Evolutionary conservation across 2,329 filamentous ascomycete species (phyloP).

Genomic region (Fusarium albidum): DNA sequence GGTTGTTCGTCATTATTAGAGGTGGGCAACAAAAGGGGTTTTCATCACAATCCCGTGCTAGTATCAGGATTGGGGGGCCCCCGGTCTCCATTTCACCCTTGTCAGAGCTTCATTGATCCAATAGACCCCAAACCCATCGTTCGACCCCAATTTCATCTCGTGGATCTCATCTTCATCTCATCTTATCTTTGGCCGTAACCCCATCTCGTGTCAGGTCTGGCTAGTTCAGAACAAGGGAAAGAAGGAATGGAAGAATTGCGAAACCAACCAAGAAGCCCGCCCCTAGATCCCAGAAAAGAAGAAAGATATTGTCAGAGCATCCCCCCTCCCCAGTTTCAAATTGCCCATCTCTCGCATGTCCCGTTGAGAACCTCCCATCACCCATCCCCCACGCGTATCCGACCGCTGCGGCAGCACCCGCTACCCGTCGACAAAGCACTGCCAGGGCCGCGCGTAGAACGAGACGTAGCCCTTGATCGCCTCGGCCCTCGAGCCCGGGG

Average conservation of each 20-base stretch:
- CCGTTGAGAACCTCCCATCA: conserved; percentile 52
- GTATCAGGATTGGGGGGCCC: not conserved
- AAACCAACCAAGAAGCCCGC: not conserved
- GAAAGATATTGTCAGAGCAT: not conserved
- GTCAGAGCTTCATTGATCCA: conserved; percentile 31
- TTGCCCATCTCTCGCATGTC: not conserved
- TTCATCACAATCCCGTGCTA: conserved; percentile 19
- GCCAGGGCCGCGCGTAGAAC: conserved; percentile 69
- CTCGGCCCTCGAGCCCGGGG: conserved; percentile 57
- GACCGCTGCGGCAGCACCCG: conserved; percentile 66
- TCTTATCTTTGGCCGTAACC: conserved; percentile 12
- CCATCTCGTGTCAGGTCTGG: conserved; percentile 17
- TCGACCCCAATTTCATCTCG: conserved; percentile 7
- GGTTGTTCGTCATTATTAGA: conserved; percentile 13
- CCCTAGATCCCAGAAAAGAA: not conserved
- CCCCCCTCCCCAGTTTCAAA: not conserved
- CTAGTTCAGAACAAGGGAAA: not conserved
- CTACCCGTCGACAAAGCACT: conserved; percentile 69
- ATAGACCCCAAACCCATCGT: conserved; percentile 23
- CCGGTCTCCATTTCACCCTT: conserved; percentile 20
- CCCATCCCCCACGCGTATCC: conserved; percentile 72
- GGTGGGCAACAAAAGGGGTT: conserved; percentile 3
- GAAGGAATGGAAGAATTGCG: conserved; percentile 18
- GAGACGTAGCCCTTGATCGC: conserved; percentile 63
- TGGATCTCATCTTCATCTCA: conserved; percentile 18